Base-by-base conservation (phyloP, 768 basidiomycete genomes). In the Termitomyces sp. region DNA sequence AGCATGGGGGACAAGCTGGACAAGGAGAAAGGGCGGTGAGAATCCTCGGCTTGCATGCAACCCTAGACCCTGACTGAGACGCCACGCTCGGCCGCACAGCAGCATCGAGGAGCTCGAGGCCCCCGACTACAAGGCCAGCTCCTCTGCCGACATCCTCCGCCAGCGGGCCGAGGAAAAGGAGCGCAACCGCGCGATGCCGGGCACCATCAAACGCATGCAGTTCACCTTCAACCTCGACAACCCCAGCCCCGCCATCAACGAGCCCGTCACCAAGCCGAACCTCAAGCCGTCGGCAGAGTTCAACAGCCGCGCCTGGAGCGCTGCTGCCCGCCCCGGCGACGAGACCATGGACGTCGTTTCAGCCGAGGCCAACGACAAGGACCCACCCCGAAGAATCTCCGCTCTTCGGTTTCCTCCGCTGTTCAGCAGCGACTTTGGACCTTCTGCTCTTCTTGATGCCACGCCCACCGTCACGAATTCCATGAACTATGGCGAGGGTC, bases 1-100 rank as follows among this genome's bases (percentile, higher is more conserved):
- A 82, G 73, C 69, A 94, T 94, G 92, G 83, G 92, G 61, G 92
- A 94, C 77, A 92, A 90, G 72, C 79, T 94, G 65, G 92, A 94
- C 80, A 92, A 90, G 75, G 92, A 94, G 75, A 93, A 92, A 75
- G 92, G 92, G 68, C 75, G 89, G 92, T 92, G 50, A 61, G 90
- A n/a, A n/a, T 82, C 29, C 29, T 7, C 38, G 31, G 32, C 54
- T 6, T 50, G 43, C 35, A 38, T 53, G 25, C 11, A 72, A 70
- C 70, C 71, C 73, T 73, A 50, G 61, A 68, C 73, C 72, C 72
- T 75, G 63, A 69, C 60, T 40, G 56, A 43, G n/a, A n/a, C n/a
- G n/a, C n/a, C n/a, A n/a, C n/a, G n/a, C 52, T 34, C 40, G 57
- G 19, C 3, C 56, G n/a, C 62, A 50, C 41, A 93, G 91, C 75